A percentile compares a stretch with the other conserved stretches of the same genome.
These are phyloP conservation scores for Claviceps purpurea DNA, from an alignment of 2,329 filamentous ascomycete genomes.

Conservation along the genomic window DNA sequence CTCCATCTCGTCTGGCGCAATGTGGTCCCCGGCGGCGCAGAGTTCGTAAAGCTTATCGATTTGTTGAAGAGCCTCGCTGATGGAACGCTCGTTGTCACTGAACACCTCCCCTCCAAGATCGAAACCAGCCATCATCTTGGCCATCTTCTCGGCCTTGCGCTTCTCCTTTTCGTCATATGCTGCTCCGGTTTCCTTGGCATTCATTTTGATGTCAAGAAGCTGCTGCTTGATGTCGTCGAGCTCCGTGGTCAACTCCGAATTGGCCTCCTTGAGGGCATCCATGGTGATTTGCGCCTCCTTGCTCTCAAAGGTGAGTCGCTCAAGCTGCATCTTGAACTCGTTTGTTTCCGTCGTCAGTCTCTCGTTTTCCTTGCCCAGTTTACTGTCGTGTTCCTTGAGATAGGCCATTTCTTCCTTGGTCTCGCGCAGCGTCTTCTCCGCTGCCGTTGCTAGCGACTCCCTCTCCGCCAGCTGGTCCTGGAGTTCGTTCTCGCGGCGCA, in stretches of 20 bases:
- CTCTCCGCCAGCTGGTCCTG: conserved; percentile 93
- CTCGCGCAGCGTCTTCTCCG: conserved; percentile 69
- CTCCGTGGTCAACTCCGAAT: conserved; percentile 80
- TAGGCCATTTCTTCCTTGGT: conserved; percentile 75
- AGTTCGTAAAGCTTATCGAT: conserved; percentile 68
- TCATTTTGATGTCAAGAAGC: conserved; percentile 91
- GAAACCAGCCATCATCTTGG: conserved; percentile 99
- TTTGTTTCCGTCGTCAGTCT: conserved; percentile 74
- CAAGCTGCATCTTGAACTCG: conserved; percentile 90
- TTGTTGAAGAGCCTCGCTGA: conserved; percentile 72
- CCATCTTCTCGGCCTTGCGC: conserved; percentile 98
- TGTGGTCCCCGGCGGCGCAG: conserved; percentile 61
- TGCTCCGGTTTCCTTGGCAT: conserved; percentile 80
- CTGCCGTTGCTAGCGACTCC: conserved; percentile 65
- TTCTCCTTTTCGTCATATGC: conserved; percentile 94
- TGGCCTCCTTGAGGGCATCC: conserved; percentile 93
- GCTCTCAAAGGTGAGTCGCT: conserved; percentile 88
- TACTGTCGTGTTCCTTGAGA: conserved; percentile 74
- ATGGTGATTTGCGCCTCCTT: conserved; percentile 97
- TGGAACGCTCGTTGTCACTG: conserved; percentile 79
- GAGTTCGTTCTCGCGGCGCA: conserved; percentile 88
- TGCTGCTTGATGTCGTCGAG: conserved; percentile 94
- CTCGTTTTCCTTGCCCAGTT: conserved; percentile 82
- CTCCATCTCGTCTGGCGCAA: conserved; percentile 70
- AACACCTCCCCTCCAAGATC: conserved; percentile 88